These are phyloP conservation scores for Andrographis paniculata DNA, from an alignment of 305 asterid genomes.

Conservation along the genomic window DNA sequence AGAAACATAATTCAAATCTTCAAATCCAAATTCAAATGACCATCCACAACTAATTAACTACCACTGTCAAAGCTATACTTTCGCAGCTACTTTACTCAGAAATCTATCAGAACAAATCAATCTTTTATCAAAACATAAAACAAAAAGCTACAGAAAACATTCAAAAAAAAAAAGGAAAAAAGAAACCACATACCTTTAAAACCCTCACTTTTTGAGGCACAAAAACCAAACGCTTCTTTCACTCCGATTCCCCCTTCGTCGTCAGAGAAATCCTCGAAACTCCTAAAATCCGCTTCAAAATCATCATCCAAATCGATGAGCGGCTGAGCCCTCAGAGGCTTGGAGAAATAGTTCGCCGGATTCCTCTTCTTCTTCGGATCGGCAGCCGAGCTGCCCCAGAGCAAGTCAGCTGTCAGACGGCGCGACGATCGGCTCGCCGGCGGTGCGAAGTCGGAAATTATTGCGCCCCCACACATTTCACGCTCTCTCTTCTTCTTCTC, in stretches of 20 bases:
- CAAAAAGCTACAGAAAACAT: neutral
- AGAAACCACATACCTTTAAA: neutral
- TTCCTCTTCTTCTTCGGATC: slow-evolving; percentile 11
- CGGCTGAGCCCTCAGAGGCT: neutral
- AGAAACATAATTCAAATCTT: no score
- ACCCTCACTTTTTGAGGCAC: neutral
- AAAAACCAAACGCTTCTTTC: neutral
- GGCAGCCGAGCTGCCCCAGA: slow-evolving; percentile 42
- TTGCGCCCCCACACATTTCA: slow-evolving; percentile 75
- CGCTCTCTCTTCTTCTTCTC: no score
- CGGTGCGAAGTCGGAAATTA: slow-evolving; percentile 41
- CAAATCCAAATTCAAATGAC: no score
- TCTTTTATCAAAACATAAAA: no score
- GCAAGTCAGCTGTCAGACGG: slow-evolving; percentile 53
- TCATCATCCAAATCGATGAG: slow-evolving; percentile 8
- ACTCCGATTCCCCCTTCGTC: neutral
- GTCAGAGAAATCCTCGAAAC: neutral
- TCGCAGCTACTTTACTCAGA: no score
- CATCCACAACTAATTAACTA: no score
- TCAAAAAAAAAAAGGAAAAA: no score
- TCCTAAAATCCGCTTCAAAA: slow-evolving; percentile 11
- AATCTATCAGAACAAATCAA: no score
- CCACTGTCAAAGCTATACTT: no score
- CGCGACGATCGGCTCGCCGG: slow-evolving; percentile 40
- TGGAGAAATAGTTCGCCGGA: neutral